A percentile compares a stretch with the other conserved stretches of the same genome.
These are phyloP conservation scores for Nakazawaea ambrosiae DNA, from an alignment of 805 yeast species.

Conservation along the genomic window DNA sequence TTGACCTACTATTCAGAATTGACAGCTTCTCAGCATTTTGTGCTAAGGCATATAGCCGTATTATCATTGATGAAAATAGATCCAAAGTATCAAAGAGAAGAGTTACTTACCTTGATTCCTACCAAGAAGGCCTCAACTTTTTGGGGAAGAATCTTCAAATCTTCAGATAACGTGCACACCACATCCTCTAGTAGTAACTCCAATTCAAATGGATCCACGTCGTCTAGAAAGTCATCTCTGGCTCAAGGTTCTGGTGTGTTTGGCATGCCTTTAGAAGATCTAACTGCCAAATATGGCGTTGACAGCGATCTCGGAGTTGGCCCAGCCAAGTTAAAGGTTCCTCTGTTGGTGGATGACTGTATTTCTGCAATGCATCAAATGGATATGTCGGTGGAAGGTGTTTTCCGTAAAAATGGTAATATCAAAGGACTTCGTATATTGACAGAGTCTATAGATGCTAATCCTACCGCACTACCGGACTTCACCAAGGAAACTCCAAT, in stretches of 20 bases:
- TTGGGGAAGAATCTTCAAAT: constrained; percentile 45
- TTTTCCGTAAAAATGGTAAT: constrained; percentile 94
- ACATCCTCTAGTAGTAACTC: not conserved
- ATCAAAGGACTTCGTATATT: constrained; percentile 73
- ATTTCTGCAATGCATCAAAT: constrained; percentile 77
- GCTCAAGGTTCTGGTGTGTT: constrained; percentile 43
- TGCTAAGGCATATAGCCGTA: constrained; percentile 53
- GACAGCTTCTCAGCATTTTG: constrained; percentile 45
- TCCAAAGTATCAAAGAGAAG: constrained; percentile 27
- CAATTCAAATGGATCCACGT: not conserved
- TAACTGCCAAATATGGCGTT: constrained; percentile 66
- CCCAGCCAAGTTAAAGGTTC: constrained; percentile 71
- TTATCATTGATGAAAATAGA: constrained; percentile 36
- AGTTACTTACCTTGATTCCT: constrained; percentile 34
- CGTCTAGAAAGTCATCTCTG: constrained; percentile 1
- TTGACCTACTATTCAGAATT: constrained; percentile 60
- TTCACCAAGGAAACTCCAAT: constrained; percentile 72
- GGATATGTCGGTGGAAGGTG: constrained; percentile 94
- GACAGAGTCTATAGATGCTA: constrained; percentile 63
- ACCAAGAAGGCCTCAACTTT: constrained; percentile 36
- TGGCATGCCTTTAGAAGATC: constrained; percentile 65
- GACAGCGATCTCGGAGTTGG: constrained; percentile 84
- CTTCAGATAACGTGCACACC: constrained; percentile 11
- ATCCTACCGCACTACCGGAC: constrained; percentile 67
- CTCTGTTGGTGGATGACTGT: constrained; percentile 80